Evolutionary conservation across 1,139 yeast genomes (phyloP), one percentile per base, ranked within the genome.

Genomic region (Blastobotrys persicus): DNA sequence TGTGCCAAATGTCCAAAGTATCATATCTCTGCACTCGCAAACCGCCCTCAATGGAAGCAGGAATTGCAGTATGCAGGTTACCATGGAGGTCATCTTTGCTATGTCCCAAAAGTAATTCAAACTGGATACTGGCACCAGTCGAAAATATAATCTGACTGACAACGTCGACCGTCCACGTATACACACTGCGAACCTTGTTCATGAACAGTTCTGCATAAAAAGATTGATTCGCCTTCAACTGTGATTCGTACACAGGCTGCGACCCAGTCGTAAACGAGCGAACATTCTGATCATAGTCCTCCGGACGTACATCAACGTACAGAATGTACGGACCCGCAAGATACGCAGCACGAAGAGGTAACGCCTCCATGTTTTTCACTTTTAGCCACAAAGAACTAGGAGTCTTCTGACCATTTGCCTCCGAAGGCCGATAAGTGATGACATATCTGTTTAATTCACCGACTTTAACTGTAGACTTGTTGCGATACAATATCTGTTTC

Each of bases 321-420:
- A 92, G 65, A n/a, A 86, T 78, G 62, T 81, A 91, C 0, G 98
- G 98, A 0, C 98, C 98, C 39, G 89, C 83, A 20, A 92, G 70
- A 62, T 85, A 88, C 0, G 96, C 96, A 0, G 98, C 96, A 43
- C 97, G 69, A 58, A 87, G 69, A 0, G 96, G 81, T 9, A 87
- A 66, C 50, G 82, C 80, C 60, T 88, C 96, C 4, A 73, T 74
- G 65, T 92, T 92, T 58, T 80, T 81, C 35, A 92, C 77, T 56
- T 80, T 81, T 13, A 91, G 71, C 80, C 83, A 85, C 6, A 83
- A 58, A 4, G 47, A 42, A 18, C 34, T 31, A 7, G 43, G 48
- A n/a, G 42, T 31, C 14, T 42, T 44, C 13, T 37, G 31, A 3
- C 41, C 38, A 28, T 44, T 48, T 19, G 44, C 38, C 16, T 37